A percentile compares a stretch with the other conserved stretches of the same genome.
phyloP scores from a whole-genome alignment of 176 grass and related monocot species.

The Pontederia paniculata region DNA sequence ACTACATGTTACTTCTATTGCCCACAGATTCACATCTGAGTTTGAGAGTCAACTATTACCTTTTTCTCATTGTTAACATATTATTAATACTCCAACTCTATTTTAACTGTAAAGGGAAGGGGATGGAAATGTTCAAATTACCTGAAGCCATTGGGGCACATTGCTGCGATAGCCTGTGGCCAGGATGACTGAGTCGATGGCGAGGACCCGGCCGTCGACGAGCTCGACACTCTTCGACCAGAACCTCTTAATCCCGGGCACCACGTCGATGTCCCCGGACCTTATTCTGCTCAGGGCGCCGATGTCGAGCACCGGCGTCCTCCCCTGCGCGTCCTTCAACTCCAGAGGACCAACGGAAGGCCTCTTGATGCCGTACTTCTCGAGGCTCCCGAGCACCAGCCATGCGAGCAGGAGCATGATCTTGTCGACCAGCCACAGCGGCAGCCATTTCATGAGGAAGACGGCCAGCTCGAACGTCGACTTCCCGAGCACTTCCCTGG shows the following conservation, averaged over 20 bases:
- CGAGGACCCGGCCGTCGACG: conserved; percentile 41
- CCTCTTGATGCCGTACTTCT: conserved; percentile 39
- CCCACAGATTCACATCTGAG: too few species aligned
- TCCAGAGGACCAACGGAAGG: conserved; percentile 36
- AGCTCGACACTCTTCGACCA: conserved; percentile 30
- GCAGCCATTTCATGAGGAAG: conserved; percentile 49
- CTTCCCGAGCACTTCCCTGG: conserved; percentile 55
- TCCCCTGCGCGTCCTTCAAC: conserved; percentile 60
- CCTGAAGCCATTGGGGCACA: conserved; percentile 69
- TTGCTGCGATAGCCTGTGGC: conserved; percentile 87
- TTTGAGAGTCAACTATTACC: too few species aligned
- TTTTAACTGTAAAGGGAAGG: neutral
- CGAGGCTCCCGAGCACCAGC: conserved; percentile 46
- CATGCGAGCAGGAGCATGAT: conserved; percentile 51
- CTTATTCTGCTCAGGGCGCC: conserved; percentile 57
- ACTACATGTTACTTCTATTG: too few species aligned
- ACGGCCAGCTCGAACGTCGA: conserved; percentile 64
- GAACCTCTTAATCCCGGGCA: conserved; percentile 50
- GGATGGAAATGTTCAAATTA: conserved; percentile 3
- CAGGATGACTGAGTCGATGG: conserved; percentile 46
- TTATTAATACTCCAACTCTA: too few species aligned
- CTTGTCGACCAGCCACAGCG: conserved; percentile 44
- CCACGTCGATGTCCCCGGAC: conserved; percentile 59
- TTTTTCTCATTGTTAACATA: too few species aligned
- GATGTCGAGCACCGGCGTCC: conserved; percentile 64